Conservation (phyloP, 345 rosid genomes). For the Chamaenerion angustifolium region DNA sequence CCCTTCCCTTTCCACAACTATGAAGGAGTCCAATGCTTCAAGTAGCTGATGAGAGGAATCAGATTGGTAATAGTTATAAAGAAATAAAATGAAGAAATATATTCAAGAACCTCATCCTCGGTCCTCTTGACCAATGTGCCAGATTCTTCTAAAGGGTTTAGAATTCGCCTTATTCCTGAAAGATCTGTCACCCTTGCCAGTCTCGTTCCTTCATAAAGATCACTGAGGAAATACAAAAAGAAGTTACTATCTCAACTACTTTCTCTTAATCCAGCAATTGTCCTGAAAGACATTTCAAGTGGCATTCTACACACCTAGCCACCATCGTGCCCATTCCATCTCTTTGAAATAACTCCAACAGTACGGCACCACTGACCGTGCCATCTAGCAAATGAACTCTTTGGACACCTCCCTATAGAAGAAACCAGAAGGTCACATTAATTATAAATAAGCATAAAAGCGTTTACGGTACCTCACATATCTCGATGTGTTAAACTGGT, state of each 20-base stretch:
- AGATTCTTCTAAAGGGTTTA: slow-evolving; percentile 65
- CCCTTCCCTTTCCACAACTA: slow-evolving; percentile 88
- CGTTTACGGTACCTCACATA: slow-evolving; percentile 1
- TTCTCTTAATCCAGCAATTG: too few species aligned
- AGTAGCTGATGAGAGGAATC: slow-evolving; percentile 38
- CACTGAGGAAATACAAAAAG: slow-evolving; percentile 27
- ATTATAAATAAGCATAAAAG: background rate
- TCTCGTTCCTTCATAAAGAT: slow-evolving; percentile 84
- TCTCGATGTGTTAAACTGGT: too few species aligned
- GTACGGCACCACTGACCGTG: slow-evolving; percentile 63
- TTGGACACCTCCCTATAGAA: slow-evolving; percentile 81
- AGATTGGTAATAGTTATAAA: background rate
- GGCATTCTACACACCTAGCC: slow-evolving; percentile 47
- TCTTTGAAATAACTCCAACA: slow-evolving; percentile 84
- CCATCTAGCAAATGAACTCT: slow-evolving; percentile 96
- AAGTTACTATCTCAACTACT: slow-evolving; percentile 5
- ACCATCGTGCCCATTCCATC: slow-evolving; percentile 99
- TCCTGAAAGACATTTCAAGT: background rate
- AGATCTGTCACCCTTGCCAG: slow-evolving; percentile 61
- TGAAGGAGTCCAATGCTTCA: slow-evolving; percentile 44
- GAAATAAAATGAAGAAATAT: background rate
- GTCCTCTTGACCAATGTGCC: slow-evolving; percentile 57
- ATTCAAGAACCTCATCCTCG: slow-evolving; percentile 53
- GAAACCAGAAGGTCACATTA: too few species aligned
- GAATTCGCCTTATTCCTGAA: slow-evolving; percentile 53